phyloP scores from a whole-genome alignment of 2,329 filamentous ascomycete species.

The Chrysoporthe cubensis region DNA sequence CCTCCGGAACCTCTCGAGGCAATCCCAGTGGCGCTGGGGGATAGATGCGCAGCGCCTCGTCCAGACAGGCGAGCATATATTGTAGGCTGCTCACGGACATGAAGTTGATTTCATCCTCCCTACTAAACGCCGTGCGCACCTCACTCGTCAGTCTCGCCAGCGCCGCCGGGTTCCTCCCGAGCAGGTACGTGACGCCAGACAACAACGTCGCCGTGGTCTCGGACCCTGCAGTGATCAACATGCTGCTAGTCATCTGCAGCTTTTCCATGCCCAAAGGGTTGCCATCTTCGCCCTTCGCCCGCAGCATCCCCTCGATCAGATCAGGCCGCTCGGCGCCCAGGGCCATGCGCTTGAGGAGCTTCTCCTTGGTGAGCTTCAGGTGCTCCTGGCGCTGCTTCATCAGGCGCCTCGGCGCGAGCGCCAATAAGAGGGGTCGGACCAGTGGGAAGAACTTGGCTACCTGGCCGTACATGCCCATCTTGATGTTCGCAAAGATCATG shows the following conservation, averaged over 20 bases:
- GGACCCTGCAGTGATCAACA: slow-evolving; percentile 23
- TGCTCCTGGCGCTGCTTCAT: slow-evolving; percentile 17
- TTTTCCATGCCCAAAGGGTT: neutral
- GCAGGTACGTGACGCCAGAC: slow-evolving; percentile 27
- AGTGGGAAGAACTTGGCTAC: slow-evolving; percentile 14
- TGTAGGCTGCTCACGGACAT: slow-evolving; percentile 33
- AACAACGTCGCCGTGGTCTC: slow-evolving; percentile 30
- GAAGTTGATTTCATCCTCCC: slow-evolving; percentile 40
- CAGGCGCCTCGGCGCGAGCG: slow-evolving; percentile 8
- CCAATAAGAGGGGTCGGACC: slow-evolving; percentile 5
- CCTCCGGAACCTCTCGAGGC: slow-evolving; percentile 20
- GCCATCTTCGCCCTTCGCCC: slow-evolving; percentile 15
- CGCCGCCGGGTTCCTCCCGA: slow-evolving; percentile 33
- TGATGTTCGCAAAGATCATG: slow-evolving; percentile 28
- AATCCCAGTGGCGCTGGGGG: slow-evolving; percentile 33
- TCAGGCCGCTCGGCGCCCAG: slow-evolving; percentile 21
- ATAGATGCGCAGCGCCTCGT: slow-evolving; percentile 45
- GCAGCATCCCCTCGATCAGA: slow-evolving; percentile 24
- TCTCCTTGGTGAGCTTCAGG: slow-evolving; percentile 19
- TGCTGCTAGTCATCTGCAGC: slow-evolving; percentile 7
- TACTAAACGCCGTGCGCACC: slow-evolving; percentile 39
- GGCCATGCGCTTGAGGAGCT: slow-evolving; percentile 24
- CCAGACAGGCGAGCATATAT: slow-evolving; percentile 43
- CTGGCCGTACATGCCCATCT: slow-evolving; percentile 4
- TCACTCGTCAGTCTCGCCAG: slow-evolving; percentile 40